Evolutionary conservation across 495 filamentous ascomycete genomes (phyloP).

Genomic region (Lasiosphaeria hispida): DNA sequence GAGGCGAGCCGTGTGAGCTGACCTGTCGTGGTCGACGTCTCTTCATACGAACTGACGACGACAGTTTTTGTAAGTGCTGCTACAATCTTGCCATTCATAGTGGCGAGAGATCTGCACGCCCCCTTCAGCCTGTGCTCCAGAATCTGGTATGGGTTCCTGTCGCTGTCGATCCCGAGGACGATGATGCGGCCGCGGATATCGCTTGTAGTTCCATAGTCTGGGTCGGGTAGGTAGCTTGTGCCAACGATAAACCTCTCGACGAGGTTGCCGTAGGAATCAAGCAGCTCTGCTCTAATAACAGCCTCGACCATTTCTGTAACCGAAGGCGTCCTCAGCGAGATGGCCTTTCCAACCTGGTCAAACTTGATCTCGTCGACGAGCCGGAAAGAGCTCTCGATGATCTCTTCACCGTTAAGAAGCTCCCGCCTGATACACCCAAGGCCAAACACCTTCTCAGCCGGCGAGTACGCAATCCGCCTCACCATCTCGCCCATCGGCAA

Average conservation of each 20-base stretch:
- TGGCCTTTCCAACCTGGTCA: constrained; percentile 40
- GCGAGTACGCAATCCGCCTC: constrained; percentile 81
- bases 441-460: constrained; percentile 75
- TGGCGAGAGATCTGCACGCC: constrained; percentile 72
- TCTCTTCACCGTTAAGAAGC: constrained; percentile 45
- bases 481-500: constrained; percentile 78
- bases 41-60: constrained; percentile 57
- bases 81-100: constrained; percentile 71
- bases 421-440: constrained; percentile 76
- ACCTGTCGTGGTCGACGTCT: constrained; percentile 46
- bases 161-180: constrained; percentile 75
- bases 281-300: constrained; percentile 75
- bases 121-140: constrained; percentile 64
- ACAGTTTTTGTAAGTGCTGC: constrained; percentile 86
- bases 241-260: constrained; percentile 86
- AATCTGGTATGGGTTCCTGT: constrained; percentile 66
- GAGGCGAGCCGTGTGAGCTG: constrained; percentile 63
- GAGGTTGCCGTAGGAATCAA: constrained; percentile 56
- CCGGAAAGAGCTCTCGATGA: constrained; percentile 47
- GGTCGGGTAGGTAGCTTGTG: constrained; percentile 72
- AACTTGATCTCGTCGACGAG: constrained; percentile 55
- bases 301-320: constrained; percentile 79
- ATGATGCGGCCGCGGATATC: constrained; percentile 72
- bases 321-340: constrained; percentile 48
- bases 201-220: constrained; percentile 27